Evolutionary conservation across 345 rosid species (phyloP).

Genomic region (Angophora floribunda): DNA sequence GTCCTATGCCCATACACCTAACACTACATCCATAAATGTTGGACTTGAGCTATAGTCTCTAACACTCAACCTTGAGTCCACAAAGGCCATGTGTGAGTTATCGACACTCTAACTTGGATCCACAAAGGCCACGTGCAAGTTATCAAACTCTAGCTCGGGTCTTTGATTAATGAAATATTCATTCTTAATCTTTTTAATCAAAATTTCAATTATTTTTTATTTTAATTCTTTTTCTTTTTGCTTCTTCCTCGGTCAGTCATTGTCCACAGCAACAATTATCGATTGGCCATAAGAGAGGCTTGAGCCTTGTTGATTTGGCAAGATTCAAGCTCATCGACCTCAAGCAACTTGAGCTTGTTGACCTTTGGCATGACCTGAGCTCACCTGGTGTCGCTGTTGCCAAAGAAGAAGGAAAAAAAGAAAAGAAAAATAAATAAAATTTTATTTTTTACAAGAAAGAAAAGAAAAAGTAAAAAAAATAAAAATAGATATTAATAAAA

Average conservation of each 20-base stretch:
- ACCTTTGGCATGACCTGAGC: too few species aligned
- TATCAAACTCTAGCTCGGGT: neutral
- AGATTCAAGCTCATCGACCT: rapidly evolving
- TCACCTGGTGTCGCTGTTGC: too few species aligned
- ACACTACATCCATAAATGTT: neutral
- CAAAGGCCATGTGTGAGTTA: rapidly evolving
- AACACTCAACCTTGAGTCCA: neutral
- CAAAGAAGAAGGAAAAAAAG: too few species aligned
- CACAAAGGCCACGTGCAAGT: neutral
- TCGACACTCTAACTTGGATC: neutral
- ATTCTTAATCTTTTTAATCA: too few species aligned
- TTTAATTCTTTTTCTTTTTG: too few species aligned
- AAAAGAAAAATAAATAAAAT: too few species aligned
- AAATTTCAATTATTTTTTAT: too few species aligned
- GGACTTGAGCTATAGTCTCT: neutral
- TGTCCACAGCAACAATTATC: neutral
- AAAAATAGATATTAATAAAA: too few species aligned
- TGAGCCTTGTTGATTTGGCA: neutral
- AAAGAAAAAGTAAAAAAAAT: too few species aligned
- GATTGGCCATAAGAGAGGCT: rapidly evolving
- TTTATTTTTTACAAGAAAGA: too few species aligned
- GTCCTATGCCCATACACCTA: neutral
- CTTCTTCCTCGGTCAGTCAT: neutral
- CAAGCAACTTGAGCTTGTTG: too few species aligned
- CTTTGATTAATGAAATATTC: too few species aligned